Evolutionary conservation across 2,329 filamentous ascomycete species (phyloP).

Genomic region (Monosporascus sp.): DNA sequence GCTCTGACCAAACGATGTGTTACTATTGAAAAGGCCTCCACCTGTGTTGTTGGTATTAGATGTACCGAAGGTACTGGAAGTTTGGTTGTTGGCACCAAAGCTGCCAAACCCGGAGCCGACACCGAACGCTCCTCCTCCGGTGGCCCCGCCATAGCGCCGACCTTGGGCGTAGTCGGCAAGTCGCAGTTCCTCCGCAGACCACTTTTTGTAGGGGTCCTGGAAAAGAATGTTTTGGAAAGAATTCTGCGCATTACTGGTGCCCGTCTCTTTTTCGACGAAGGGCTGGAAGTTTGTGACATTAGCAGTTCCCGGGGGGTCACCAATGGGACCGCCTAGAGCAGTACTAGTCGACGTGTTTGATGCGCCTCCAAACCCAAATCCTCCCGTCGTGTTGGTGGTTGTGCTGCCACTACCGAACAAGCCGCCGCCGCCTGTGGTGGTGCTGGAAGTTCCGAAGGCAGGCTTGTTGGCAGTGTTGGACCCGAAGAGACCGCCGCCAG

Average conservation of each 20-base stretch:
- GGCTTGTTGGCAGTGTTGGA: constrained; percentile 36
- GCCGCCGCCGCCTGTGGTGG: constrained; percentile 36
- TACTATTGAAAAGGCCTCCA: constrained; percentile 36
- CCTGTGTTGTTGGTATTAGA: constrained; percentile 28
- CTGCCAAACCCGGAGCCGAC: constrained; percentile 49
- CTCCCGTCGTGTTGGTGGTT: constrained; percentile 11
- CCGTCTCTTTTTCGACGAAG: constrained; percentile 65
- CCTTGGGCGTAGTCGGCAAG: constrained; percentile 86
- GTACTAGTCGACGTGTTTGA: constrained; percentile 38
- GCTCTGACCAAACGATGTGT: constrained; percentile 20
- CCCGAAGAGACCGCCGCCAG: constrained; percentile 23
- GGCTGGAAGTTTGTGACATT: constrained; percentile 61
- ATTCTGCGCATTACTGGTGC: constrained; percentile 48
- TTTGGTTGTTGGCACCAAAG: constrained; percentile 37
- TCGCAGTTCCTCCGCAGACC: constrained; percentile 79
- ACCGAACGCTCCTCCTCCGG: constrained; percentile 82
- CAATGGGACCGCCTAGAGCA: constrained; percentile 45
- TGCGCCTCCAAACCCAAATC: constrained; percentile 32
- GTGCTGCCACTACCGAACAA: constrained; percentile 42
- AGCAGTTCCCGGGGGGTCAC: constrained; percentile 64
- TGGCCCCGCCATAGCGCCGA: constrained; percentile 75
- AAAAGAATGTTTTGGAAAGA: constrained; percentile 77
- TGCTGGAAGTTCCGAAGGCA: constrained; percentile 42
- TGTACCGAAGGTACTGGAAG: constrained; percentile 21
- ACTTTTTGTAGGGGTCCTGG: constrained; percentile 78